phyloP scores from a whole-genome alignment of 257 asterid genomes.

The Forsythia suspensa region DNA sequence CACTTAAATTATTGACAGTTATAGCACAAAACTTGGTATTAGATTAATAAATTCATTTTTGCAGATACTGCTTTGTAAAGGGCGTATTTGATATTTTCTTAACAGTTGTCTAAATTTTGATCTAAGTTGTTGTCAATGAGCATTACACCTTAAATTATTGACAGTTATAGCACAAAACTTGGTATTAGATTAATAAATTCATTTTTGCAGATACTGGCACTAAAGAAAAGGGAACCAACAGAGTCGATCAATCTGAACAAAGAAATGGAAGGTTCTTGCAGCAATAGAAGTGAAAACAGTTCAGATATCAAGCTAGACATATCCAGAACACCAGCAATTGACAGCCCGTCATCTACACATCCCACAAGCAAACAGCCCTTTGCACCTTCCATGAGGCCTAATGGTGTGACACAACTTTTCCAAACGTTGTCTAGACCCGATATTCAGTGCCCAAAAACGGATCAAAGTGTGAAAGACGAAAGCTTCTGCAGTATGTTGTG shows the following conservation, averaged over 20 bases:
- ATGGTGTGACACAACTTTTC: neutral
- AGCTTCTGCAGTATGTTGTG: neutral
- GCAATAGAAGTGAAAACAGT: conserved; percentile 12
- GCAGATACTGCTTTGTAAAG: conserved; percentile 13
- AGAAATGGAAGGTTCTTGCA: conserved; percentile 16
- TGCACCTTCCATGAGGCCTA: neutral
- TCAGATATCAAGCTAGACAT: neutral
- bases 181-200: neutral
- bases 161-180: neutral
- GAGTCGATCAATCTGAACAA: conserved; percentile 14
- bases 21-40: neutral
- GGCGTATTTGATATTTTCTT: no score
- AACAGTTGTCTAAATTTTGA: no score
- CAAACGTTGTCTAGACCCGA: neutral
- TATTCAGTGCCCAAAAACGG: neutral
- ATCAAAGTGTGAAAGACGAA: neutral
- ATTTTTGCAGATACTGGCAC: conserved; percentile 22
- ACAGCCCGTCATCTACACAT: neutral
- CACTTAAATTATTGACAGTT: neutral
- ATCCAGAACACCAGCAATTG: neutral
- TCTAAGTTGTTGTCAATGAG: neutral
- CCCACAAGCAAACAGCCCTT: neutral
- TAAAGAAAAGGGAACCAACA: conserved; percentile 11
- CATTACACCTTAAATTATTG: neutral
- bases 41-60: neutral